Evolutionary conservation across 2,329 filamentous ascomycete species (phyloP), one percentile per base, ranked within the genome.

Genomic region (Penicillium decumbens): DNA sequence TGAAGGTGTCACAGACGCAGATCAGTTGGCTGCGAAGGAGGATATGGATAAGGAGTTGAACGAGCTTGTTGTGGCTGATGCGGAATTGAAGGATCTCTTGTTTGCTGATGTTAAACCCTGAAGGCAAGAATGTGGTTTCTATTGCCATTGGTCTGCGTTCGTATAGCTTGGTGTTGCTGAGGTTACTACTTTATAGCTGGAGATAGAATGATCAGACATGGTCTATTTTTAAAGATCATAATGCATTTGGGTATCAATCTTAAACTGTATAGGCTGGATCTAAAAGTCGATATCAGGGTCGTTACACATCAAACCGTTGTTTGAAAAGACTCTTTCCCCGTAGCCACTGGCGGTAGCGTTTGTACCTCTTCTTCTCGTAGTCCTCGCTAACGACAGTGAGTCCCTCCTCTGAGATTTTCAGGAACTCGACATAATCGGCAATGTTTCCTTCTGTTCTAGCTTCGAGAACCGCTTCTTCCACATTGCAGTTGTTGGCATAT

Each of bases 271-370:
- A 28, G 15, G 30, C 48, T 42, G 25, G 40, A 9, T 20, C 32
- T 43, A 29, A 39, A 9, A 29, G 25, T n/a, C 20, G n/a, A 41
- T 15, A 28, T 32, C 12, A 12, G 6, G 18, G 15, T 10, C 25
- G 51, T 65, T 55, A 73, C 12, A 64, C 38, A 63, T 78, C 76
- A 56, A 78, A 76, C 40, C 85, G 82, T 77, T 96, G 91, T 72
- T 97, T 97, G 70, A 97, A 97, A 63, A 97, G 80, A 62, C 89
- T 95, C 75, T 96, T 97, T 15, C 92, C 92, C 54, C 84, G 81
- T 65, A 98, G 76, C 92, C 93, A 98, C 72, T 96, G 95, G 63
- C 85, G 77, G 72, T 98, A 98, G 8, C 91, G 88, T 73, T 95
- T 97, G 71, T 98, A 98, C 60, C 93, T 79, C 78, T 97, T 96